Evolutionary conservation across 176 grass and related monocot genomes (phyloP), one percentile per base, ranked within the genome.

Genomic region (Juncus inflexus): DNA sequence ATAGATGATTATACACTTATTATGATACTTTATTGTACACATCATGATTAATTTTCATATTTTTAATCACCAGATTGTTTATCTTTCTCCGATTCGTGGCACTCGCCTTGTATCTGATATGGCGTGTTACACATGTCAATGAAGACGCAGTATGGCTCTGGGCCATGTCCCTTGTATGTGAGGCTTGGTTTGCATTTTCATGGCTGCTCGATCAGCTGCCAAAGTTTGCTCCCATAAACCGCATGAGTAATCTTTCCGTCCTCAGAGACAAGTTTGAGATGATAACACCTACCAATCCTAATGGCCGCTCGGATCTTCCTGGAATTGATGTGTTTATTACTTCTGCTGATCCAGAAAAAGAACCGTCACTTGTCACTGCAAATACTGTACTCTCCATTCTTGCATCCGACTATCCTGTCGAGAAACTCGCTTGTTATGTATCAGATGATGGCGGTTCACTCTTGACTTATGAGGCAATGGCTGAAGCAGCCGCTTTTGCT

Each of bases 301-400:
- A 65, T 10, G 87, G 92, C 4, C 80, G 72, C 0, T 89, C 92
- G 0, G 64, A 61, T 0, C 92, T 96, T 1, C 92, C 92, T 0
- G 92, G 87, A 0, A 78, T 96, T 0, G 92, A 96, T 76, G 15
- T 96, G 19, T 96, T 96, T 64, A 85, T 96, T 10, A 90, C 92
- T 68, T 91, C 87, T 0, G 92, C 92, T 0, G 92, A 96, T 38
- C 87, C 92, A 0, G 60, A 91, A 70, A 96, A 96, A 79, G 92
- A 96, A 70, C 92, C 92, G 4, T 74, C 84, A 37, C 79, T 96
- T 0, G 86, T 86, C 14, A 96, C 92, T 0, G 84, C 87, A 40
- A 96, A 96, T 74, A 91, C 92, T 12, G 69, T 96, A 58, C 92
- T 96, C 3, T 96, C 92, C 63, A 96, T 96, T 73, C 87, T 96